These are phyloP conservation scores for Chrysopogon serrulatus DNA, from an alignment of 176 grass and related monocot genomes.

Conservation along the genomic window DNA sequence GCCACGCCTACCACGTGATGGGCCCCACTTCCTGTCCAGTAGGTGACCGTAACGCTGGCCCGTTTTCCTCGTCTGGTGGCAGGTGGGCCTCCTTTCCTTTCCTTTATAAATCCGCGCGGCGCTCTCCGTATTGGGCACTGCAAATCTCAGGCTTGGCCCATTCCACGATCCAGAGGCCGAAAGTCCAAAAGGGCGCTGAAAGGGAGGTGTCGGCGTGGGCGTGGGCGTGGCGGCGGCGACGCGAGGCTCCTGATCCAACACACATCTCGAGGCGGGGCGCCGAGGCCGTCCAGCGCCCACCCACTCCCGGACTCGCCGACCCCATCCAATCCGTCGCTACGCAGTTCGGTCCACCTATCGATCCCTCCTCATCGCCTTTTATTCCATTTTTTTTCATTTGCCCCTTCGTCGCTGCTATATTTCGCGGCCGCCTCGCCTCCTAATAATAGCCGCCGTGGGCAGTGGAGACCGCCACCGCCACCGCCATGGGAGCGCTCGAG, in stretches of 20 bases:
- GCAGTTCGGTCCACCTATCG: not conserved
- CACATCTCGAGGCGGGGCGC: not conserved
- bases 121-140: not conserved
- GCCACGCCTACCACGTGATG: too few species aligned
- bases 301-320: not conserved
- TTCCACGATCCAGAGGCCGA: not conserved
- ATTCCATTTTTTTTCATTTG: rapidly evolving
- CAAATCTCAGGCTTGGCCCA: not conserved
- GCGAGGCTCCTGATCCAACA: not conserved
- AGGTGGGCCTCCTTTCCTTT: not conserved
- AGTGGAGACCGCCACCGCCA: slow-evolving; percentile 1
- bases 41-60: too few species aligned
- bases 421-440: slow-evolving; percentile 15
- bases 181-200: not conserved
- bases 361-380: not conserved
- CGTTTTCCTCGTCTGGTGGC: not conserved
- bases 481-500: slow-evolving; percentile 69
- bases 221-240: not conserved
- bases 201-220: not conserved
- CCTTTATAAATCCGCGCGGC: not conserved
- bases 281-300: not conserved
- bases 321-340: not conserved
- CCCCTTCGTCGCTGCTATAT: not conserved
- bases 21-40: too few species aligned
- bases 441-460: slow-evolving; percentile 28